A percentile compares a stretch with the other conserved stretches of the same genome.
Evolutionary conservation across 371 early-diverging fungal species (phyloP).

Genomic region (Mucor velutinosus): DNA sequence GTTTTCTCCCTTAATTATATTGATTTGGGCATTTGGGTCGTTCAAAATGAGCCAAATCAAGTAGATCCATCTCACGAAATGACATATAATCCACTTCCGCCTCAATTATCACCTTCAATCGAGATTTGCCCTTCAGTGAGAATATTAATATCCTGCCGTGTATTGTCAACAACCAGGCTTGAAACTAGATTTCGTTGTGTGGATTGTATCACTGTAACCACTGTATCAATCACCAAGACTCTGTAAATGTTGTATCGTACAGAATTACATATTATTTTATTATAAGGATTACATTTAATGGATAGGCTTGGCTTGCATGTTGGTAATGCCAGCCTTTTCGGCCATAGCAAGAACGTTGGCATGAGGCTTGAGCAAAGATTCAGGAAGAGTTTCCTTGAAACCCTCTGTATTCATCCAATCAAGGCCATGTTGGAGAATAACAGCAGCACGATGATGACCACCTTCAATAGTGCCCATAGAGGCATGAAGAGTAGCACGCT

Average conservation of each 20-base stretch:
- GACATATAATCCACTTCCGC: not conserved
- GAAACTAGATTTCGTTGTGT: too few species aligned
- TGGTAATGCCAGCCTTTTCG: conserved; percentile 28
- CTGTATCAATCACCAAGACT: too few species aligned
- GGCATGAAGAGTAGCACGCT: conserved; percentile 59
- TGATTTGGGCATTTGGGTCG: not conserved
- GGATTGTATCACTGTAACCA: too few species aligned
- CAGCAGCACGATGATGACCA: conserved; percentile 54
- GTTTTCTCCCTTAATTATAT: not conserved
- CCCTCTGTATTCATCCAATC: conserved; percentile 51
- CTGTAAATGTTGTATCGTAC: too few species aligned
- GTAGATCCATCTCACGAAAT: not conserved
- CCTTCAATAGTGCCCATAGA: conserved; percentile 60
- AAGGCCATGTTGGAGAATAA: conserved; percentile 58
- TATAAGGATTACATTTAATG: conserved; percentile 18
- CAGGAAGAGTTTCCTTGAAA: conserved; percentile 43
- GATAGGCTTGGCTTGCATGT: conserved; percentile 37
- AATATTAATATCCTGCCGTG: too few species aligned
- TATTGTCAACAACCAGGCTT: too few species aligned
- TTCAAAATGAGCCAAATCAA: not conserved
- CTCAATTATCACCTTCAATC: too few species aligned
- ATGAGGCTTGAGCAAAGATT: conserved; percentile 40
- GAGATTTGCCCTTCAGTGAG: too few species aligned
- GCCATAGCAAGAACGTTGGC: conserved; percentile 49
- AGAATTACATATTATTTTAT: too few species aligned